Percentiles rank a stretch among this genome's conserved stretches.
These are phyloP conservation scores for Solanum chacoense DNA, from an alignment of 305 asterid species.

Conservation along the genomic window DNA sequence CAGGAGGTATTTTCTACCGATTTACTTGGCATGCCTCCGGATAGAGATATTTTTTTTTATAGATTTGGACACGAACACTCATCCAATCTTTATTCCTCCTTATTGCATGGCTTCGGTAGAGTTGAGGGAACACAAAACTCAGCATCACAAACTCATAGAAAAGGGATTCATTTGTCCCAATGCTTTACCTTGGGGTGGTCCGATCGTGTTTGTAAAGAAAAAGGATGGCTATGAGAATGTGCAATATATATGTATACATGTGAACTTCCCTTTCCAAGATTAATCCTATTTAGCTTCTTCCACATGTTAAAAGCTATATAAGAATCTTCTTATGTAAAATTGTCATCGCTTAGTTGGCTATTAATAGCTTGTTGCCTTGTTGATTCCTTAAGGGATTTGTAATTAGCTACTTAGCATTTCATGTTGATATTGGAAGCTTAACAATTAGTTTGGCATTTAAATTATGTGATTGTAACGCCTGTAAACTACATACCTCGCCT, in stretches of 20 bases:
- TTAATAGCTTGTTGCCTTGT: not conserved
- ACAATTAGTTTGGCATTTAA: not conserved
- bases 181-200: not conserved
- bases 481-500: not conserved
- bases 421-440: not conserved
- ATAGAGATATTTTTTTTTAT: not conserved
- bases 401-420: not conserved
- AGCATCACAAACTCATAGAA: not conserved
- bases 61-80: not conserved
- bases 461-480: not conserved
- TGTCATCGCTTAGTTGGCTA: not conserved
- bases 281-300: not conserved
- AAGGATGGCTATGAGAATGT: not conserved
- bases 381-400: not conserved
- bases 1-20: not conserved
- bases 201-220: not conserved
- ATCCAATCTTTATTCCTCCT: not conserved
- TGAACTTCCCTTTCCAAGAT: too few relatives aligned
- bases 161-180: not conserved
- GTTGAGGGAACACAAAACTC: not conserved
- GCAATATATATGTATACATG: not conserved
- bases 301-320: not conserved
- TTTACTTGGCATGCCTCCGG: not conserved
- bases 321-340: too few relatives aligned
- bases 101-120: not conserved